Evolutionary conservation across 768 basidiomycete species (phyloP), one percentile per base, ranked within the genome.

Genomic region (Lepiota brunneoincarnata): DNA sequence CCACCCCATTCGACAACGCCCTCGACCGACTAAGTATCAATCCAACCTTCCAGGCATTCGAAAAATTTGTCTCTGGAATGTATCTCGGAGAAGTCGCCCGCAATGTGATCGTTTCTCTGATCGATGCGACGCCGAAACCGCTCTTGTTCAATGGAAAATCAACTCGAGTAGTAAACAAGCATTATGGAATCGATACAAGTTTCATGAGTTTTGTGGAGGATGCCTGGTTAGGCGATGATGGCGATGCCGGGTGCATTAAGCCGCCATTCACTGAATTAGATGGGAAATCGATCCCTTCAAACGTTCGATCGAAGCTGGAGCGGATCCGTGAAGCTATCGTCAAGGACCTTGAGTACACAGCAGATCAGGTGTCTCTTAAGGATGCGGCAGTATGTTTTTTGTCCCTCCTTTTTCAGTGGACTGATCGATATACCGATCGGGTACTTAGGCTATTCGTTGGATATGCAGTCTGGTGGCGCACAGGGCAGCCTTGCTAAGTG

Each of bases 31-130:
- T 89, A 63, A 92, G 89, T 54, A 98, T 98, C 71, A 99, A 99
- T 64, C 94, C 95, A 23, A 77, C 81, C 34, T 88, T 81, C 67
- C 97, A 98, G 67, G 91, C 91, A 2, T 98, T 93, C 66, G 97
- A 99, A 71, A 99, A 98, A 75, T 93, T 97, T 73, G 89, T 99
- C 61, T 97, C 93, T 1, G 97, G 97, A 53, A 98, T 99, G 96
- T 99, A 99, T 69, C 83, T 98, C 37, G 97, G 97, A 53, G 97
- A 99, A 72, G 82, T 98, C 58, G 81, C 87, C 21, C 87, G 97
- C 36, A 90, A 91, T 64, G 74, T 96, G 61, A 77, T 98, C 49
- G 77, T 93, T 26, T 81, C 91, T 45, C 74, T 98, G 58, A 75
- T 96, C 59, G 91, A 93, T 60, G 85, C 87, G 4, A 71, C 81